These are phyloP conservation scores for Fusarium goolgardi DNA, from an alignment of 2,329 filamentous ascomycete species.

Conservation along the genomic window DNA sequence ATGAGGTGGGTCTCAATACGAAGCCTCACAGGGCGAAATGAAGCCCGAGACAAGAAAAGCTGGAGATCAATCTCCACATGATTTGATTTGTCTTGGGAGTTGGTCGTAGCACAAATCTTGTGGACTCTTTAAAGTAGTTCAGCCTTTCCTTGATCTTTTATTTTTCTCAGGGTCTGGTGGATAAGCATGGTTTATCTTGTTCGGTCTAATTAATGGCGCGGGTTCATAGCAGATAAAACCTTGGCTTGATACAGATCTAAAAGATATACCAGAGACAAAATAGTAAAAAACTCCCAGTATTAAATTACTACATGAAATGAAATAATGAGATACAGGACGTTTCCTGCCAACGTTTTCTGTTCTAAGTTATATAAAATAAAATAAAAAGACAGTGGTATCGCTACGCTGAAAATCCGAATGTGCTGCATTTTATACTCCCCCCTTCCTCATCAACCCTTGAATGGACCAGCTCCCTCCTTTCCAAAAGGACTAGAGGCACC, in stretches of 20 bases:
- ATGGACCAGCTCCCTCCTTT: slow-evolving; percentile 17
- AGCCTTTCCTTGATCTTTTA: slow-evolving; percentile 22
- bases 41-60: slow-evolving; percentile 26
- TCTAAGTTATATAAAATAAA: background rate
- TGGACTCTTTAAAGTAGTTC: slow-evolving; percentile 37
- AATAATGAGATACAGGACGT: slow-evolving; percentile 37
- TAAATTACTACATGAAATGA: slow-evolving; percentile 37
- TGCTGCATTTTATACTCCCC: slow-evolving; percentile 6
- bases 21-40: slow-evolving; percentile 3
- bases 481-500: slow-evolving; percentile 21
- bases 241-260: too few relatives aligned
- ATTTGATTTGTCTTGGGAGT: slow-evolving; percentile 3
- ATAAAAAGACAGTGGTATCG: slow-evolving; percentile 36
- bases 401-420: slow-evolving; percentile 18
- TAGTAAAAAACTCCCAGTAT: slow-evolving; percentile 9
- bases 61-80: slow-evolving; percentile 38
- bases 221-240: too few relatives aligned
- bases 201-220: background rate
- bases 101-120: slow-evolving; percentile 9
- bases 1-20: slow-evolving; percentile 27
- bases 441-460: slow-evolving; percentile 9
- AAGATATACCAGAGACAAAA: background rate
- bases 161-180: slow-evolving; percentile 20
- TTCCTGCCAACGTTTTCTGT: slow-evolving; percentile 41
- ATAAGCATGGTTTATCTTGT: background rate